Base-by-base conservation (phyloP, 2,329 filamentous ascomycete species). In the Clonostachys sp. region DNA sequence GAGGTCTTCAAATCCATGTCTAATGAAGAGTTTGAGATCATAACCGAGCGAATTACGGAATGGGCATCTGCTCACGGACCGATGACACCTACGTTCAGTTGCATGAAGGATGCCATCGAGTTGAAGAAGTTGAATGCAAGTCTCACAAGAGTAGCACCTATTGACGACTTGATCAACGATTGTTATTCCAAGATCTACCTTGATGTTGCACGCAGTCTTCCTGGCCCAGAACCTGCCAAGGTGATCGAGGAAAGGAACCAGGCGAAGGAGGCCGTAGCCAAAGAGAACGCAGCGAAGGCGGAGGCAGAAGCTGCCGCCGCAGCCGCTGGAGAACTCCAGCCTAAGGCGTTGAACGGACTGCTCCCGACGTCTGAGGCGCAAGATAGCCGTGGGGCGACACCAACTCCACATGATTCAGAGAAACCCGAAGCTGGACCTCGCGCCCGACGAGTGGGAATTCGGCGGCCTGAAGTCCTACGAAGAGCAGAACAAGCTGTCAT, bases 111-210 rank as follows among this genome's bases (percentile, higher is more conserved):
- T 42, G 70, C 73, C 0, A 74, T 81, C 10, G 80, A 83, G 51
- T 55, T 82, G 40, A 83, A 83, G 61, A 83, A 82, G 62, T 78
- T 96, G 41, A 99, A 99, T 61, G 85, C 86, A 39, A 87, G 86
- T 42, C 75, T 96, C 8, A 94, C 95, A 80, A 96, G 96, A 65
- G 80, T 86, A 1, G 80, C 83, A 0, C 77, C 85, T 10, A 92
- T 97, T 41, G 94, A 99, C 58, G 94, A 99, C 59, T 77, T 97
- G n/a, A 87, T 96, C 54, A 87, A 86, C 18, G 94, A 99, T 65
- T 84, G 88, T 44, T 99, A 96, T 64, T 87, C 89, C 2, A 77
- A 83, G 44, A 73, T 95, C 14, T 94, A 89, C 61, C 75, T 78
- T 16, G 80, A 85, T 33, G 70, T 91, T 44, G 82, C 82, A 3